Evolutionary conservation across 2,329 filamentous ascomycete genomes (phyloP), one percentile per base, ranked within the genome.

Genomic region (Trichophyton benhamiae): DNA sequence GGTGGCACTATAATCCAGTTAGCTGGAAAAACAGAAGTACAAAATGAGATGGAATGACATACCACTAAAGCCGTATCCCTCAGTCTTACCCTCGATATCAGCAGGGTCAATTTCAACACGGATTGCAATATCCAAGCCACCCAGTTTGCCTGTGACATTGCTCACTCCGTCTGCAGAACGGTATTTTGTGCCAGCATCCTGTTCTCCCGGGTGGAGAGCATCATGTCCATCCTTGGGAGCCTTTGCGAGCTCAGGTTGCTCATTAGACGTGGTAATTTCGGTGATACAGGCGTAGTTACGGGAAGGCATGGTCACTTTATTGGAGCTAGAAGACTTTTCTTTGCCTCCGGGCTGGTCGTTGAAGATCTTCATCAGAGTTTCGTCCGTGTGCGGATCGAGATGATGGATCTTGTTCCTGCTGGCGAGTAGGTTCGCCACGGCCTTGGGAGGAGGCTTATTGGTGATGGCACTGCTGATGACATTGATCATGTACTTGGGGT

Each of bases 261-360:
- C 48, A 15, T 25, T 48, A n/a, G 49, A 59, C 6, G 67, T 59
- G 36, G 71, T 69, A 44, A 76, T 74, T 67, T 86, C 83, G 52
- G 79, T 79, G 71, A 86, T 82, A 69, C 82, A 83, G 62, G 83
- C 83, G 69, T 83, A 86, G 71, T 87, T 86, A 60, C 84, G 78
- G 58, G 80, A 83, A 0, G 84, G 83, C 84, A 96, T 96, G 9
- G 91, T 96, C 64, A 89, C 88, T 65, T 89, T 82, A 74, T 96
- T 96, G 70, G 82, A 87, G 49, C 78, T 77, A 0, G 85, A 82
- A 3, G 87, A 89, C 76, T 91, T 86, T 64, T 77, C 75, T 61
- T 75, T 71, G 36, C 77, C 75, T 8, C 80, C 80, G 4, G 84
- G 84, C 66, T 85, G 81, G 67, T 79, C 78, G 70, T 87, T 78